Conservation (phyloP, 2,329 filamentous ascomycete species). For the Phialemonium atrogriseum region DNA sequence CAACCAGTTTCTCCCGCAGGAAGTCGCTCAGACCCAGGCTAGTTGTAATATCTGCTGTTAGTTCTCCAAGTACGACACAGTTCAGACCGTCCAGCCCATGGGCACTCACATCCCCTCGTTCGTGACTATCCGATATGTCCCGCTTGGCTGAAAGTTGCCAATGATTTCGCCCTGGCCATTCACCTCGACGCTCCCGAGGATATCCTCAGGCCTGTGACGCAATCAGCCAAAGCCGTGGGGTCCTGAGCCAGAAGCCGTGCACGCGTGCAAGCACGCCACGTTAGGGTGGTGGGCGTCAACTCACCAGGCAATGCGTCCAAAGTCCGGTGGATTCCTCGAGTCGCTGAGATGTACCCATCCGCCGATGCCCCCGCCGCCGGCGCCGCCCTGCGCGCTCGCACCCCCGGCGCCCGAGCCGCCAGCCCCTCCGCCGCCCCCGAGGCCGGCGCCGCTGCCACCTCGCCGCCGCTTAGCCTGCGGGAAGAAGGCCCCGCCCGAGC, state of each 20-base stretch:
- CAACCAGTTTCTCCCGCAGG: conserved; percentile 2
- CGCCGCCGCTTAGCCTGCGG: conserved; percentile 26
- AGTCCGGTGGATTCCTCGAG: conserved; percentile 54
- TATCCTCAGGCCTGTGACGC: conserved; percentile 61
- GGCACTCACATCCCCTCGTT: conserved; percentile 58
- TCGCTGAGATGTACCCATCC: conserved; percentile 61
- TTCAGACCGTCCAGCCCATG: neutral
- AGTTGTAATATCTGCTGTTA: neutral
- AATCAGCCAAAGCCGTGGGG: neutral
- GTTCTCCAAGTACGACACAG: neutral
- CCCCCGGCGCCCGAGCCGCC: conserved; percentile 42
- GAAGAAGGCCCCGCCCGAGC: conserved; percentile 43
- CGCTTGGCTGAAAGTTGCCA: conserved; percentile 49
- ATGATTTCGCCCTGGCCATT: conserved; percentile 48
- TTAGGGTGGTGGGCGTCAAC: neutral
- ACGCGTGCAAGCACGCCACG: neutral
- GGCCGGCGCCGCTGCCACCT: conserved; percentile 28
- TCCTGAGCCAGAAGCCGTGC: neutral
- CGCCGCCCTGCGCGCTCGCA: conserved; percentile 51
- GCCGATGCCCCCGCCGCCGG: conserved; percentile 49
- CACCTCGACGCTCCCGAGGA: conserved; percentile 60
- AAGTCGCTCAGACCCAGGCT: conserved; percentile 3
- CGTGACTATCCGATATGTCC: conserved; percentile 51
- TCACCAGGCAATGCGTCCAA: conserved; percentile 54
- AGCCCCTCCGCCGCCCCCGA: no score